Conservation (phyloP, 495 filamentous ascomycete genomes). For the Cercophora scortea region DNA sequence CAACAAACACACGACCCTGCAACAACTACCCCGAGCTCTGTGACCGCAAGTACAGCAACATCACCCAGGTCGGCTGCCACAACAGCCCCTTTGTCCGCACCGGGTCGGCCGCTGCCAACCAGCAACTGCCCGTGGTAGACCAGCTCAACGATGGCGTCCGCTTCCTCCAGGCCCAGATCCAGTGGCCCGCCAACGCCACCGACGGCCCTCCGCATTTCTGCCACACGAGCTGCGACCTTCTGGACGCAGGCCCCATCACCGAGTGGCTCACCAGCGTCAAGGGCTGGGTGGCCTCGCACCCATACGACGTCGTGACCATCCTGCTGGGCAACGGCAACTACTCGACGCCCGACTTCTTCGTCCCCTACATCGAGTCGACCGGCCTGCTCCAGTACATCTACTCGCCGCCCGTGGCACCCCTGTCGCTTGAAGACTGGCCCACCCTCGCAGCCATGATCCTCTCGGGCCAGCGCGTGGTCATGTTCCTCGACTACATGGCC, state of each 20-base stretch:
- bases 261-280: constrained; percentile 62
- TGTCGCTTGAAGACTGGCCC: constrained; percentile 74
- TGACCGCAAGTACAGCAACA: constrained; percentile 72
- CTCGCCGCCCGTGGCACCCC: constrained; percentile 57
- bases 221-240: constrained; percentile 71
- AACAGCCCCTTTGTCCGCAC: constrained; percentile 75
- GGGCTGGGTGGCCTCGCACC: constrained; percentile 66
- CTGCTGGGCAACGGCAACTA: constrained; percentile 79
- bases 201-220: constrained; percentile 50
- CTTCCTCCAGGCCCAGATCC: constrained; percentile 81
- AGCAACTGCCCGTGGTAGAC: constrained; percentile 55
- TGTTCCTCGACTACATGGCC: constrained; percentile 71
- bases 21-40: constrained; percentile 87
- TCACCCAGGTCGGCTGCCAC: constrained; percentile 78
- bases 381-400: constrained; percentile 67
- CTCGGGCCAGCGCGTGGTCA: constrained; percentile 40
- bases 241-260: constrained; percentile 71
- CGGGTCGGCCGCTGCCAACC: constrained; percentile 72
- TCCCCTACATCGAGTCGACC: constrained; percentile 48
- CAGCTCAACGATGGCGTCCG: constrained; percentile 86
- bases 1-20: constrained; percentile 68
- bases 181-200: constrained; percentile 32
- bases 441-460: constrained; percentile 74
- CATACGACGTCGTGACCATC: constrained; percentile 87
- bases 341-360: constrained; percentile 35